Evolutionary conservation across 345 rosid species (phyloP).

Genomic region (Isatis tinctoria): DNA sequence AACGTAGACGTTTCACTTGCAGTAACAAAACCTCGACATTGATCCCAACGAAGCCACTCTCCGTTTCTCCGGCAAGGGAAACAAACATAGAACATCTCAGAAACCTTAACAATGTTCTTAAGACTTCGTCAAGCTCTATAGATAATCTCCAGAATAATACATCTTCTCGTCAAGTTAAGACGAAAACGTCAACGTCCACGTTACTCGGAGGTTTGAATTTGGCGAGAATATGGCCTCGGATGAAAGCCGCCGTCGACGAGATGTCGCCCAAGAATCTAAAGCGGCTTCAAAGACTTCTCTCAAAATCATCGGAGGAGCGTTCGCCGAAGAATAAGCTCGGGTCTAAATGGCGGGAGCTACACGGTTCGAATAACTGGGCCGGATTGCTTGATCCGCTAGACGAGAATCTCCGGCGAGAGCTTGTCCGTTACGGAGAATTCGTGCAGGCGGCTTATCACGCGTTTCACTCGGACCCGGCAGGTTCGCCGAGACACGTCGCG

Average conservation of each 20-base stretch:
- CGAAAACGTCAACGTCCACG: slow-evolving; percentile 8
- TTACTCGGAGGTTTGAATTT: slow-evolving; percentile 56
- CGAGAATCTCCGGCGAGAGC: slow-evolving; percentile 48
- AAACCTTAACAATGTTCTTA: slow-evolving; percentile 54
- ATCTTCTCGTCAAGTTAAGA: slow-evolving; percentile 20
- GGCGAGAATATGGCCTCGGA: slow-evolving; percentile 69
- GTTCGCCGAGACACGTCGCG: slow-evolving; percentile 53
- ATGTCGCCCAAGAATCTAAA: slow-evolving; percentile 77
- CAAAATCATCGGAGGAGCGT: slow-evolving; percentile 66
- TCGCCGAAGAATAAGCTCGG: slow-evolving; percentile 79
- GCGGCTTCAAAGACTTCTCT: slow-evolving; percentile 68
- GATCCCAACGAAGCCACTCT: slow-evolving; percentile 30
- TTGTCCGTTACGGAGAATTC: slow-evolving; percentile 45
- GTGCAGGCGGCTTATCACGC: slow-evolving; percentile 48
- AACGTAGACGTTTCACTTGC: slow-evolving; percentile 48
- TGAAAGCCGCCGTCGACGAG: slow-evolving; percentile 76
- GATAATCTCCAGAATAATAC: not conserved
- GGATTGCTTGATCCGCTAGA: slow-evolving; percentile 47
- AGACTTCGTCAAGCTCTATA: not conserved
- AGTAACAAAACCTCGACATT: slow-evolving; percentile 39
- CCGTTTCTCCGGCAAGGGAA: not conserved
- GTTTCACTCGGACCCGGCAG: slow-evolving; percentile 71
- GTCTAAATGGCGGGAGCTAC: slow-evolving; percentile 68
- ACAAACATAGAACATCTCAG: slow-evolving; percentile 36
- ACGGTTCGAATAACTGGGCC: slow-evolving; percentile 43